A percentile compares a stretch with the other conserved stretches of the same genome.
Conservation (phyloP, 176 grass and related monocot genomes). For the Microstegium vimineum region DNA sequence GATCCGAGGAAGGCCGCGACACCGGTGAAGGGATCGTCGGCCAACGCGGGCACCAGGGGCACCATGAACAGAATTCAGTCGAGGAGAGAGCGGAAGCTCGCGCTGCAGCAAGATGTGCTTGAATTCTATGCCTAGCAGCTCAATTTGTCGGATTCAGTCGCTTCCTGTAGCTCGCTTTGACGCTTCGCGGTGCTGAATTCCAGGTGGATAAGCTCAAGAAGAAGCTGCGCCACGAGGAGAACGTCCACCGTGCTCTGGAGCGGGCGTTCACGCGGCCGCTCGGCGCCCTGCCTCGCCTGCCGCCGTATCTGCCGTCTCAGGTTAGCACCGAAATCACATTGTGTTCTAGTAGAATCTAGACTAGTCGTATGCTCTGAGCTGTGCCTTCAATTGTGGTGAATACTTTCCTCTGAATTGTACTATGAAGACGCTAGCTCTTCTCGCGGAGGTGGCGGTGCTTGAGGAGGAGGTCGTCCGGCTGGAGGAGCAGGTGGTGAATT, state of each 20-base stretch:
- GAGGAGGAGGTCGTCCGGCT: conserved; percentile 93
- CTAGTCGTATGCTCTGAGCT: conserved; percentile 9
- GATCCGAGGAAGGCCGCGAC: conserved; percentile 52
- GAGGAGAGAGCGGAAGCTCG: conserved; percentile 78
- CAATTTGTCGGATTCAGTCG: not conserved
- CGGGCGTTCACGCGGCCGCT: conserved; percentile 92
- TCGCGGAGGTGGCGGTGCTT: conserved; percentile 93
- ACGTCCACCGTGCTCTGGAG: conserved; percentile 93
- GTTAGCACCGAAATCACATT: conserved; percentile 32
- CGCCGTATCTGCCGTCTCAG: conserved; percentile 84
- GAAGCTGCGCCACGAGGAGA: conserved; percentile 96
- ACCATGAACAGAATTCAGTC: conserved; percentile 51
- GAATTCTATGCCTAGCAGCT: conserved; percentile 5
- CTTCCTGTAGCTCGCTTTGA: conserved; percentile 3
- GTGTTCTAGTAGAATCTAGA: not conserved
- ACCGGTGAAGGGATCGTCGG: conserved; percentile 32
- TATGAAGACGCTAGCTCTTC: conserved; percentile 75
- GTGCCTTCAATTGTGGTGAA: not conserved
- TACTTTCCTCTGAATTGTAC: conserved; percentile 5
- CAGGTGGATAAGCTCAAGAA: conserved; percentile 95
- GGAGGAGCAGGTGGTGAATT: conserved; percentile 97
- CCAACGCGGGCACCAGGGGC: conserved; percentile 5
- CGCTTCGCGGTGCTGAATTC: conserved; percentile 11
- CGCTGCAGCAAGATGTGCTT: conserved; percentile 87
- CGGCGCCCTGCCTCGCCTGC: conserved; percentile 92